These are phyloP conservation scores for Rhodosporidiobolus sp. DNA, from an alignment of 768 basidiomycete species.

Conservation along the genomic window DNA sequence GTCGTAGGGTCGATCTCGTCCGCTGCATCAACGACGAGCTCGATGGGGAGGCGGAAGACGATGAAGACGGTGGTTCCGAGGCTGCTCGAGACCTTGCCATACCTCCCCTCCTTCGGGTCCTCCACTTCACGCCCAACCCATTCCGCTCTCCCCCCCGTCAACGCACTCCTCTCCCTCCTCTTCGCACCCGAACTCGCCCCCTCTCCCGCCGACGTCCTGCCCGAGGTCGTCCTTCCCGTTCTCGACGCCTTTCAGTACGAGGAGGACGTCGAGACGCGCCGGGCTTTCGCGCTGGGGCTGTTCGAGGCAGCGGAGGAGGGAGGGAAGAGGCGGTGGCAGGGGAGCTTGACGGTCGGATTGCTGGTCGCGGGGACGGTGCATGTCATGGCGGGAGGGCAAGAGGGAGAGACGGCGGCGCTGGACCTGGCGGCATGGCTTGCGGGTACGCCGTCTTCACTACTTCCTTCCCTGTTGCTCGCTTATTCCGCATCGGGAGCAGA, in stretches of 20 bases:
- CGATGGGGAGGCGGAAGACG: neutral
- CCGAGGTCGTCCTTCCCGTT: conserved; percentile 1
- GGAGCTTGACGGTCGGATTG: conserved; percentile 2
- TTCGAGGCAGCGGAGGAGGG: neutral
- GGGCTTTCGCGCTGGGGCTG: neutral
- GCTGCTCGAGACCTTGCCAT: conserved; percentile 4
- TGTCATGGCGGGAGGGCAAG: neutral
- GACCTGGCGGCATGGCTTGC: neutral
- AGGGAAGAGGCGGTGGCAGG: neutral
- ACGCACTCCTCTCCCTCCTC: neutral
- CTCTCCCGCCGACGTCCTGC: neutral
- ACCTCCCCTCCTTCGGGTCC: neutral
- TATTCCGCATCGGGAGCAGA: too few relatives aligned
- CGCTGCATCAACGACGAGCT: neutral
- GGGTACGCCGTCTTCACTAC: neutral
- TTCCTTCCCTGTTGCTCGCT: neutral
- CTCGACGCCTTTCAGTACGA: conserved; percentile 12
- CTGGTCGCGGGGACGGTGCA: conserved; percentile 20
- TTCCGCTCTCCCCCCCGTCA: neutral
- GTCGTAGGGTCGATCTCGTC: neutral
- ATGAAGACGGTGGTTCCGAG: neutral
- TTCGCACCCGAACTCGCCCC: neutral
- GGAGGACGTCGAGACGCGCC: neutral
- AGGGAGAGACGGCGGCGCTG: neutral
- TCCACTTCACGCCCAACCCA: neutral